phyloP scores from a whole-genome alignment of 768 basidiomycete species.

The Lactarius hengduanensis region DNA sequence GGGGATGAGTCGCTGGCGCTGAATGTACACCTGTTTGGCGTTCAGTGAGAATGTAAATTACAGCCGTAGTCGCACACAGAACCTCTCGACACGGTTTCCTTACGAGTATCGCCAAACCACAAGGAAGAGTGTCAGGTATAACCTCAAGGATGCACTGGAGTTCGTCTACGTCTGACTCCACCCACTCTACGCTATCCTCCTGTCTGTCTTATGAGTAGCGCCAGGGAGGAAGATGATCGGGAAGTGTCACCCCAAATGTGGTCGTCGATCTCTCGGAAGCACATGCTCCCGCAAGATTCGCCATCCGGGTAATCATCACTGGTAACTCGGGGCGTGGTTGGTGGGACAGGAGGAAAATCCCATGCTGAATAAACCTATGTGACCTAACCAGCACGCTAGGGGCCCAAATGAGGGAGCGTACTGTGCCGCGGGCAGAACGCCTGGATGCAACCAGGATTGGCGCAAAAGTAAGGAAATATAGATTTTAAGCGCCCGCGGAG shows the following conservation, averaged over 20 bases:
- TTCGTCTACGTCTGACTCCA: constrained; percentile 18
- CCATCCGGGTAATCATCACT: constrained; percentile 16
- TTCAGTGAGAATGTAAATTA: neutral
- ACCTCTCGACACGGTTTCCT: constrained; percentile 26
- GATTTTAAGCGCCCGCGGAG: constrained; percentile 33
- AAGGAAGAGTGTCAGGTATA: constrained; percentile 24
- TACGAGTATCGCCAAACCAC: constrained; percentile 26
- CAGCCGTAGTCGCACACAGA: neutral
- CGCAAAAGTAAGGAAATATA: constrained; percentile 29
- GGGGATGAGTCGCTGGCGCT: constrained; percentile 17
- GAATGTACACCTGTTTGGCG: constrained; percentile 12
- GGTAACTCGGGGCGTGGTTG: constrained; percentile 10
- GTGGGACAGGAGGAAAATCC: constrained; percentile 3
- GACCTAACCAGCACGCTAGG: neutral
- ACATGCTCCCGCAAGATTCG: constrained; percentile 1
- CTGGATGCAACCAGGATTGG: constrained; percentile 28
- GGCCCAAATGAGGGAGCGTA: constrained; percentile 5
- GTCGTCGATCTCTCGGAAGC: constrained; percentile 14
- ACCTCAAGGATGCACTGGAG: constrained; percentile 23
- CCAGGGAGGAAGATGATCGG: neutral
- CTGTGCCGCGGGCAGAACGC: constrained; percentile 16
- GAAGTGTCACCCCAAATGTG: neutral
- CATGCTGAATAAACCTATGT: neutral
- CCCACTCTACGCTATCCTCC: constrained; percentile 13
- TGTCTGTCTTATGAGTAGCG: neutral